Evolutionary conservation across 1,284 basidiomycete genomes (phyloP).

Genomic region (Papiliotrema fonsecae): DNA sequence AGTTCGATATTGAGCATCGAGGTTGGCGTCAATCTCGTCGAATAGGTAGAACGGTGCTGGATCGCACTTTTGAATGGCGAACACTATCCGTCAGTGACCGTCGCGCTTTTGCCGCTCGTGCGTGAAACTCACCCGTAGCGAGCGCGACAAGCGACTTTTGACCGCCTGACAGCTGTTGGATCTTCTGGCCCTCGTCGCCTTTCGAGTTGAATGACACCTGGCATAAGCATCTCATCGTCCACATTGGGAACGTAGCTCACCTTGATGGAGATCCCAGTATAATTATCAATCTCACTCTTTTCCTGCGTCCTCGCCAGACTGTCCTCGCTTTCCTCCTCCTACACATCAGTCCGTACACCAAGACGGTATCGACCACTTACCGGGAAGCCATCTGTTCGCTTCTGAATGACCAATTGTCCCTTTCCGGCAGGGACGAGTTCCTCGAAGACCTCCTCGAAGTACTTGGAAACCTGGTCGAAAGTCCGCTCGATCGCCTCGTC

Average conservation of each 20-base stretch:
- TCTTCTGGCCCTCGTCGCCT: conserved; percentile 88
- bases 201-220: conserved; percentile 98
- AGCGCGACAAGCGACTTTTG: conserved; percentile 97
- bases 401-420: conserved; percentile 86
- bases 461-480: conserved; percentile 94
- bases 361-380: conserved; percentile 49
- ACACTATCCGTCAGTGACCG: conserved; percentile 60
- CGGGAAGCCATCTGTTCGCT: conserved; percentile 65
- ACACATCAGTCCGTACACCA: conserved; percentile 5
- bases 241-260: conserved; percentile 43
- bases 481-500: conserved; percentile 98
- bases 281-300: conserved; percentile 82
- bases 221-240: background rate
- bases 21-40: conserved; percentile 98
- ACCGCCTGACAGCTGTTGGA: conserved; percentile 95
- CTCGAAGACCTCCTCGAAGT: conserved; percentile 97
- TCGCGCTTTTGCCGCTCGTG: too few relatives aligned
- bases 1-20: conserved; percentile 96
- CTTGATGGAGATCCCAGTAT: conserved; percentile 95
- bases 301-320: conserved; percentile 34
- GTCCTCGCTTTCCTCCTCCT: conserved; percentile 47
- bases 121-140: conserved; percentile 65
- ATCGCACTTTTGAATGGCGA: conserved; percentile 98
- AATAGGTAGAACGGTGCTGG: conserved; percentile 99
- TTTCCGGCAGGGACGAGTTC: conserved; percentile 92